Evolutionary conservation across 805 yeast genomes (phyloP).

Genomic region (Ogataea degrootiae): DNA sequence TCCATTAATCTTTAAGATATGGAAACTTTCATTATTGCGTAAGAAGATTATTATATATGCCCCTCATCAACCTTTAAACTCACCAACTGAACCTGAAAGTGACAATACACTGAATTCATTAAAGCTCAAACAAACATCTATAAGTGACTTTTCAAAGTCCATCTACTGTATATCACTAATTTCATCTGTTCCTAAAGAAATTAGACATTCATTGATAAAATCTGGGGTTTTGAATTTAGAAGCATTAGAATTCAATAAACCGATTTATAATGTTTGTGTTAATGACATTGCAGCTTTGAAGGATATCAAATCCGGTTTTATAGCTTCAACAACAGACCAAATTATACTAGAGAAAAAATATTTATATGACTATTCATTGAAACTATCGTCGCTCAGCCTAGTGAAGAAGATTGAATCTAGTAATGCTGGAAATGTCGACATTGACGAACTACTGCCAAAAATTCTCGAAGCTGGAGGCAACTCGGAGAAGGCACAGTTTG

Average conservation of each 20-base stretch:
- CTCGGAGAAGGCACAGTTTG: slow-evolving; percentile 10
- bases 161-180: slow-evolving; percentile 55
- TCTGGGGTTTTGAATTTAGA: slow-evolving; percentile 18
- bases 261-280: slow-evolving; percentile 61
- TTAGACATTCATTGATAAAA: slow-evolving; percentile 27
- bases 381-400: slow-evolving; percentile 15
- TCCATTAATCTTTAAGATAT: slow-evolving; percentile 59
- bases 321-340: slow-evolving; percentile 66
- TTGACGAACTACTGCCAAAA: slow-evolving; percentile 16
- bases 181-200: slow-evolving; percentile 59
- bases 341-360: slow-evolving; percentile 50
- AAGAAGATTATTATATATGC: slow-evolving; percentile 46
- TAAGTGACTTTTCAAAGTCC: slow-evolving; percentile 42
- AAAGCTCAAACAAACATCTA: slow-evolving; percentile 17
- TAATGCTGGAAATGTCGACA: neutral
- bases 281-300: slow-evolving; percentile 45
- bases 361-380: slow-evolving; percentile 44
- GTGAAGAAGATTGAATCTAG: neutral
- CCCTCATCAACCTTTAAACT: slow-evolving; percentile 19
- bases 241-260: slow-evolving; percentile 33
- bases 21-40: slow-evolving; percentile 59
- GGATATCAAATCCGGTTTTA: slow-evolving; percentile 32
- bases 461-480: slow-evolving; percentile 11
- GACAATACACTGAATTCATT: slow-evolving; percentile 4
- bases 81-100: slow-evolving; percentile 1